These are phyloP conservation scores for Tetrapisispora arboricola DNA, from an alignment of 805 yeast species.

Conservation along the genomic window DNA sequence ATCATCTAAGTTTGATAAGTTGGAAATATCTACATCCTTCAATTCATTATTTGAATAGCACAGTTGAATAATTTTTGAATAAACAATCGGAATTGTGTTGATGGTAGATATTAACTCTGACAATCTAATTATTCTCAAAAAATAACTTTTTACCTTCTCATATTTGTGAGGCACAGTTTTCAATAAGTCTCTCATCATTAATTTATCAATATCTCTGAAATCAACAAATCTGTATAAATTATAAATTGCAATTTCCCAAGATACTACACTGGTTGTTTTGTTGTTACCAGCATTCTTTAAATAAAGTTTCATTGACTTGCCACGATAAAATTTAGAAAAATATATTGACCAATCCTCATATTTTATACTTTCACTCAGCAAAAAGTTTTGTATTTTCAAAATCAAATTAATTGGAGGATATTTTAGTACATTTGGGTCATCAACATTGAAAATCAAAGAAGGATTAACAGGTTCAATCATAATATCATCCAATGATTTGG, in stretches of 20 bases:
- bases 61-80: not conserved
- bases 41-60: not conserved
- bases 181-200: not conserved
- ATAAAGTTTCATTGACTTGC: not conserved
- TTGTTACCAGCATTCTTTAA: not conserved
- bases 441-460: not conserved
- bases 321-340: not conserved
- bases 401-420: not conserved
- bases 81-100: not conserved
- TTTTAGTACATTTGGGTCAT: not conserved
- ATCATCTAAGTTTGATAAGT: not conserved
- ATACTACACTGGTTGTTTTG: not conserved
- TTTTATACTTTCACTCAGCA: not conserved
- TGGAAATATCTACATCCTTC: not conserved
- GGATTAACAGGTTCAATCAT: not conserved
- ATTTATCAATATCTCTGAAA: not conserved
- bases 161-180: not conserved
- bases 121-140: not conserved
- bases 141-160: not conserved
- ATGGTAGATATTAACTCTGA: not conserved
- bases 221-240: conserved; percentile 1
- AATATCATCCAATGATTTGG: not conserved
- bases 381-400: not conserved
- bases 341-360: conserved; percentile 1
- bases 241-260: not conserved